These are phyloP conservation scores for Gossypium anomalum DNA, from an alignment of 345 rosid species.

Conservation along the genomic window DNA sequence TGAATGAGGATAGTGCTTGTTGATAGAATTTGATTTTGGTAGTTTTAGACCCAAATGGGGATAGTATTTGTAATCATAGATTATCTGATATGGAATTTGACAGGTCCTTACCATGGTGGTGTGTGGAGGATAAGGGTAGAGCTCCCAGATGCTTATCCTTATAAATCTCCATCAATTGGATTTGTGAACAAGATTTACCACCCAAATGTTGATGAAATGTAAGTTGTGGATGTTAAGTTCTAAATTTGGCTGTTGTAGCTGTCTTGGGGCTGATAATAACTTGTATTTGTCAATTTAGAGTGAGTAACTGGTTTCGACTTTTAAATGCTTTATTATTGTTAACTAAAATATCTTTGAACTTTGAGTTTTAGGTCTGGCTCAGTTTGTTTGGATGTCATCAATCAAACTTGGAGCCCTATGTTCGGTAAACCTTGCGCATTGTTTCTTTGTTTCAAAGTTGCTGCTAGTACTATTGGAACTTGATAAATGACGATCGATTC, in stretches of 20 bases:
- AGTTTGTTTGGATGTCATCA: constrained; percentile 93
- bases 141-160: constrained; percentile 98
- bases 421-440: constrained; percentile 54
- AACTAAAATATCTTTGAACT: background rate
- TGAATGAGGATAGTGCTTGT: constrained; percentile 5
- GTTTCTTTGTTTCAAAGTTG: background rate
- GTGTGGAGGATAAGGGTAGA: constrained; percentile 97
- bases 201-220: constrained; percentile 98
- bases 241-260: constrained; percentile 4
- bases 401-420: constrained; percentile 99
- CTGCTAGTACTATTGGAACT: constrained; percentile 3
- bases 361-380: constrained; percentile 83
- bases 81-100: constrained; percentile 22
- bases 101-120: constrained; percentile 91
- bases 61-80: background rate
- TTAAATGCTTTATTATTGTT: constrained; percentile 3
- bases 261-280: background rate
- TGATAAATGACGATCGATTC: background rate
- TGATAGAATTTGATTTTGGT: constrained; percentile 9
- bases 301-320: background rate
- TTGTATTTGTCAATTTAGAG: background rate
- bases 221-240: constrained; percentile 29
- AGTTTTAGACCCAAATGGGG: background rate
- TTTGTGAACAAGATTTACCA: constrained; percentile 94
- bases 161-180: constrained; percentile 95